Conservation (phyloP, 1,139 yeast species). For the Sugiyamaella novakii region DNA sequence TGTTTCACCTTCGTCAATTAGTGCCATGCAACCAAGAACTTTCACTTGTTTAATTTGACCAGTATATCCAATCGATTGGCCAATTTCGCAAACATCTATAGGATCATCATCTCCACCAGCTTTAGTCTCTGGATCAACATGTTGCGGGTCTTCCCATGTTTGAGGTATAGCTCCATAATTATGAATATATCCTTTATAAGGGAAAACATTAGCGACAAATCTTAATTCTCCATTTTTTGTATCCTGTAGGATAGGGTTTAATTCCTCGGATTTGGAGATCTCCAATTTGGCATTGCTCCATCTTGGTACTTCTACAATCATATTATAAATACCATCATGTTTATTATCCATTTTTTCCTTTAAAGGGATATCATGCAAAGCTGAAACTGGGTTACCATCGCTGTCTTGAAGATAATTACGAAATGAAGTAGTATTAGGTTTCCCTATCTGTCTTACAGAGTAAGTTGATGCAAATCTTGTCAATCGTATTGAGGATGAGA, state of each 20-base stretch:
- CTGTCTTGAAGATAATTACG: conserved; percentile 50
- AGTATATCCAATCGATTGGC: conserved; percentile 62
- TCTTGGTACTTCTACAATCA: conserved; percentile 94
- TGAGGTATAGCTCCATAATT: conserved; percentile 99
- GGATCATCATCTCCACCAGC: conserved; percentile 95
- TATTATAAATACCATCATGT: conserved; percentile 62
- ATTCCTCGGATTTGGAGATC: conserved; percentile 68
- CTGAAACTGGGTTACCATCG: conserved; percentile 61
- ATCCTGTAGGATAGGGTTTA: conserved; percentile 93
- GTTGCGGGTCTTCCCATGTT: conserved; percentile 86
- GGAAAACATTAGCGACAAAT: conserved; percentile 91
- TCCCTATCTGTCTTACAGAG: conserved; percentile 67
- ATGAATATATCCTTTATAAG: conserved; percentile 94
- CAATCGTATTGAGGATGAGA: background rate
- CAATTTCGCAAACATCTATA: conserved; percentile 93
- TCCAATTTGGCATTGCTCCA: conserved; percentile 96
- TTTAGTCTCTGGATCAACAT: conserved; percentile 49
- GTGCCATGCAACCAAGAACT: conserved; percentile 88
- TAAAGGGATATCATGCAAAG: conserved; percentile 89
- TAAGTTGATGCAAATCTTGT: conserved; percentile 23
- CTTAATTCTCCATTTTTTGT: conserved; percentile 82
- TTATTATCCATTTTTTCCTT: conserved; percentile 52
- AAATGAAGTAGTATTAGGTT: conserved; percentile 78
- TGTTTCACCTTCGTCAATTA: conserved; percentile 95
- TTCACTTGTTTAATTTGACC: conserved; percentile 84